These are phyloP conservation scores for Globisporangium spinosum DNA, from an alignment of 352 stramenopile genomes.

Conservation along the genomic window DNA sequence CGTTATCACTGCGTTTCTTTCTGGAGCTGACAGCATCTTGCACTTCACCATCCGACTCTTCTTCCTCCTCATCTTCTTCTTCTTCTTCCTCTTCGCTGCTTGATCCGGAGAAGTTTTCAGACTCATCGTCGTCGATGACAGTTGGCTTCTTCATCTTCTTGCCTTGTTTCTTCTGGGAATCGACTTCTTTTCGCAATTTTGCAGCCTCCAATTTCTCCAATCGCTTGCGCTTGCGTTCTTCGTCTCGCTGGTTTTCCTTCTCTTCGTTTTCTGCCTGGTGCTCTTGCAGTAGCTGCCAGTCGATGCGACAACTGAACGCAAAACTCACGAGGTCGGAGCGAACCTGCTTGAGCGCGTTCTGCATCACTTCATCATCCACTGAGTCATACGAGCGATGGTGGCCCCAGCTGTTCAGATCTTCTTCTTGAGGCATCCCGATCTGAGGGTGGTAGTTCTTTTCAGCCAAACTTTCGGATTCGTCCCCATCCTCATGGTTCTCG, in stretches of 20 bases:
- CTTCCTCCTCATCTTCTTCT: constrained; percentile 20
- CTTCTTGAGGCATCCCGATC: constrained; percentile 94
- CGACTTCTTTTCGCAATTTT: constrained; percentile 24
- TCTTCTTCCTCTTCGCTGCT: constrained; percentile 33
- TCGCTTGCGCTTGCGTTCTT: constrained; percentile 72
- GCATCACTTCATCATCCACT: constrained; percentile 96
- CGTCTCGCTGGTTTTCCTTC: constrained; percentile 62
- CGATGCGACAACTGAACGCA: constrained; percentile 96
- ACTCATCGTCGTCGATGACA: constrained; percentile 47
- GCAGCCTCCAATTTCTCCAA: constrained; percentile 58
- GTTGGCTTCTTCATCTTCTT: constrained; percentile 35
- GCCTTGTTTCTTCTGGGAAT: constrained; percentile 20
- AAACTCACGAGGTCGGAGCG: constrained; percentile 79
- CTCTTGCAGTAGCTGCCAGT: constrained; percentile 92
- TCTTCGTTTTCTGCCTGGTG: constrained; percentile 76
- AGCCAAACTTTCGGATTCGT: constrained; percentile 11
- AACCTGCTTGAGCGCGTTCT: constrained; percentile 73
- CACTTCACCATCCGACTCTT: constrained; percentile 7
- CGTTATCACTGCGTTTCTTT: constrained; percentile 28
- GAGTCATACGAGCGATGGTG: constrained; percentile 95
- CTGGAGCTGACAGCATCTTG: background rate
- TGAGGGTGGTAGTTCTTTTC: constrained; percentile 75
- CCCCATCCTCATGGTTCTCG: constrained; percentile 19
- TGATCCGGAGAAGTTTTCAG: constrained; percentile 31
- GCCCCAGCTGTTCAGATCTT: constrained; percentile 97